These are phyloP conservation scores for Penicillium brasilianum DNA, from an alignment of 2,329 filamentous ascomycete genomes.

Conservation along the genomic window DNA sequence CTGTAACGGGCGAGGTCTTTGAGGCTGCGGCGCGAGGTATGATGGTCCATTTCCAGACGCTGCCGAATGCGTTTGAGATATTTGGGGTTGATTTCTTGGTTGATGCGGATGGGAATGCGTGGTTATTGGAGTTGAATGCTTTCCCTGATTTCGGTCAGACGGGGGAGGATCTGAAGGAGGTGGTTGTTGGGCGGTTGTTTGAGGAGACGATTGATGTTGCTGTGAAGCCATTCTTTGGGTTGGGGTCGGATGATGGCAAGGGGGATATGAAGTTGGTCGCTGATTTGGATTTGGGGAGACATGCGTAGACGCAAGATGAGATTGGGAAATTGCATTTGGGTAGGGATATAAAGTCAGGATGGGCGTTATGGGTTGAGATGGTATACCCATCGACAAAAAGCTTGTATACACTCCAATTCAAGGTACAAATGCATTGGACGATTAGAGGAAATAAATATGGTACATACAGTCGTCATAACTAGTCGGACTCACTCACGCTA, in stretches of 20 bases:
- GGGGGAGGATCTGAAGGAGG: constrained; percentile 69
- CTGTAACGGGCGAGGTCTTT: constrained; percentile 76
- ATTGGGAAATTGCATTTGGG: not conserved
- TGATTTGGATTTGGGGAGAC: constrained; percentile 49
- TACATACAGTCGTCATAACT: not conserved
- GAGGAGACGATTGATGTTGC: constrained; percentile 71
- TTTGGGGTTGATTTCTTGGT: constrained; percentile 92
- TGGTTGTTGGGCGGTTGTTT: constrained; percentile 77
- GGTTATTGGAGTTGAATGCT: constrained; percentile 89
- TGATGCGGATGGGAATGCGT: constrained; percentile 66
- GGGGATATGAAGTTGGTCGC: constrained; percentile 46
- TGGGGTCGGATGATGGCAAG: constrained; percentile 28
- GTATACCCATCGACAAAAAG: not conserved
- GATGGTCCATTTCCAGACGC: constrained; percentile 87
- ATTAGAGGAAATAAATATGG: not conserved
- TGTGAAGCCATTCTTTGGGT: constrained; percentile 70
- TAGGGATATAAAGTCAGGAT: not conserved
- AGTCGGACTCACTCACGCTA: not conserved
- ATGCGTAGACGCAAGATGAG: constrained; percentile 21
- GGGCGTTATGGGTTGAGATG: constrained; percentile 2
- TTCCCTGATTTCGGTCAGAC: constrained; percentile 97
- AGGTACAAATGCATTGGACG: not conserved
- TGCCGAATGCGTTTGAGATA: constrained; percentile 87
- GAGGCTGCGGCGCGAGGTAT: constrained; percentile 83
- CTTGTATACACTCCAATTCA: not conserved